Evolutionary conservation across 805 yeast species (phyloP), one percentile per base, ranked within the genome.

Genomic region (Nakazawaea populi): DNA sequence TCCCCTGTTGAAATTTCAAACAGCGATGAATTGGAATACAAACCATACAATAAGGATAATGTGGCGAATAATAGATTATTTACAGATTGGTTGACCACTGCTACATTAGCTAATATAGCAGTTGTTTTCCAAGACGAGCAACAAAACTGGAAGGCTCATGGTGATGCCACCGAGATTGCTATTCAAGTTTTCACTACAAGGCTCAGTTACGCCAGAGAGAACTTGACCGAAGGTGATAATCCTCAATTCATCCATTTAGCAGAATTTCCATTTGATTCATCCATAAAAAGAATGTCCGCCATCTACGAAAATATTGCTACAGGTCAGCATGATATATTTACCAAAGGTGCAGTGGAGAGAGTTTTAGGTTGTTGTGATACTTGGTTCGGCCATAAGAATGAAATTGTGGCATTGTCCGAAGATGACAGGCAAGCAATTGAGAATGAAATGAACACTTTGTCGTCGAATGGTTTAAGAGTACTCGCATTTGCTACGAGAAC

Each of bases 151-250:
- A 79, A 77, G 58, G 90, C 89, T 8, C 84, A 82, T 61, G 96
- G 96, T 53, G 96, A 89, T 62, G 92, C 96, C 41, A 89, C 96
- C 3, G 96, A 89, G 68, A 83, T 86, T 60, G 95, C 96, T 3
- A 84, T 89, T 54, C 92, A 87, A 60, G 92, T 88, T 0, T 87
- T 85, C 61, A 77, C 83, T 27, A 68, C 82, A 10, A 77, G 90
- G 59, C 68, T 84, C 54, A 75, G 74, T 32, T 71, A 67, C 54
- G 74, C 76, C 27, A 74, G 87, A 58, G 69, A 70, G 11, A 57
- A 57, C 8, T 61, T 75, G 55, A 70, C 75, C 10, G 72, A 73
- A 32, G 76, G 69, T 34, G 63, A 56, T 7, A 60, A 58, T 2
- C 66, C 62, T 6, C 46, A 58, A 14, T 73, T 63, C 54, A 59